A percentile compares a stretch with the other conserved stretches of the same genome.
These are phyloP conservation scores for Rubus parviflorus DNA, from an alignment of 306 rosid species.

Conservation along the genomic window DNA sequence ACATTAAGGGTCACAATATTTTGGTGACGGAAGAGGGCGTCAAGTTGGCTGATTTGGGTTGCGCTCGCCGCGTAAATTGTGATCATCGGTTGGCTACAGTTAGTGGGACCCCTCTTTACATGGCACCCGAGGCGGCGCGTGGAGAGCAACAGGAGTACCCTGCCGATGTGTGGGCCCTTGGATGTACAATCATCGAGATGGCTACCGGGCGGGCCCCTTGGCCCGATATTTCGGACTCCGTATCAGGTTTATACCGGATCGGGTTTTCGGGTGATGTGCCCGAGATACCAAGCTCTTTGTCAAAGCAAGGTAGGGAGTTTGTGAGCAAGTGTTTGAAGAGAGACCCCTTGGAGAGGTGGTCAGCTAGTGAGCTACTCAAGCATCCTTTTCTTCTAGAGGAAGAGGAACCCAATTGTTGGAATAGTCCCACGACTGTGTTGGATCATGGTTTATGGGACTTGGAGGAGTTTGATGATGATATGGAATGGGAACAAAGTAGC, in stretches of 20 bases:
- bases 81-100: slow-evolving; percentile 16
- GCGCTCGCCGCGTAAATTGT: slow-evolving; percentile 43
- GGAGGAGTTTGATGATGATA: slow-evolving; percentile 6
- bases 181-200: slow-evolving; percentile 83
- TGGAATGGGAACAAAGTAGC: not conserved
- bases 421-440: slow-evolving; percentile 66
- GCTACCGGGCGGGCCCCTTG: slow-evolving; percentile 65
- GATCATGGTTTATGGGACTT: slow-evolving; percentile 51
- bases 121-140: slow-evolving; percentile 98
- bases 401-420: slow-evolving; percentile 15
- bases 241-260: slow-evolving; percentile 54
- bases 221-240: slow-evolving; percentile 52
- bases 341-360: slow-evolving; percentile 65
- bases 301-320: slow-evolving; percentile 71
- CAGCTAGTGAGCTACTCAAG: slow-evolving; percentile 58
- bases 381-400: slow-evolving; percentile 48
- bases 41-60: slow-evolving; percentile 86
- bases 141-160: slow-evolving; percentile 75
- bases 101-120: slow-evolving; percentile 73
- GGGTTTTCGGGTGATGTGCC: slow-evolving; percentile 61
- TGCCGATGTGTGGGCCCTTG: slow-evolving; percentile 92
- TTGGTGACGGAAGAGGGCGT: slow-evolving; percentile 54
- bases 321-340: slow-evolving; percentile 61
- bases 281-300: slow-evolving; percentile 55
- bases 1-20: slow-evolving; percentile 68